Conservation (phyloP, 2,329 filamentous ascomycete species). For the Botryosphaeria dothidea region DNA sequence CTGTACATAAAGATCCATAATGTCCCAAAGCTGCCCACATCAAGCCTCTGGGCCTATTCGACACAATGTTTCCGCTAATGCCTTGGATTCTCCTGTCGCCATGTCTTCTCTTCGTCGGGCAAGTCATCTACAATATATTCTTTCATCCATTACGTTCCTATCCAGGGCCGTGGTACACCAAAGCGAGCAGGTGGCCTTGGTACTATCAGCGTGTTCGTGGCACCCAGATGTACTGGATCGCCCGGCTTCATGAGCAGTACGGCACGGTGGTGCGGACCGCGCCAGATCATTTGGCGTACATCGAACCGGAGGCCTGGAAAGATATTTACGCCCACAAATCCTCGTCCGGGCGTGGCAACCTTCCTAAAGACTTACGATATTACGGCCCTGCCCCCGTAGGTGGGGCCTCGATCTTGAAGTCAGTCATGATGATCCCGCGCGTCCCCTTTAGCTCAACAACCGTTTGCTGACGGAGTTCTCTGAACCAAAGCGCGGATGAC, state of each 20-base stretch:
- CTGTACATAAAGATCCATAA: neutral
- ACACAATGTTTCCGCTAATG: neutral
- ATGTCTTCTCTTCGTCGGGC: neutral
- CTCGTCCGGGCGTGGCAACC: neutral
- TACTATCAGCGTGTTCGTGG: neutral
- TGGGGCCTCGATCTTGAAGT: neutral
- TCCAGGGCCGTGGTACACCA: conserved; percentile 6
- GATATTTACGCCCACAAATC: conserved; percentile 7
- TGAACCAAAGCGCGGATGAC: conserved; percentile 30
- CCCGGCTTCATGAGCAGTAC: neutral
- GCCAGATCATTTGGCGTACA: conserved; percentile 46
- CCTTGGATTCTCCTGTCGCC: neutral
- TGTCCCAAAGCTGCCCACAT: neutral
- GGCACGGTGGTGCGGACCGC: conserved; percentile 41
- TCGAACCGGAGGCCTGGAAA: conserved; percentile 41
- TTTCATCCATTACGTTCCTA: conserved; percentile 10
- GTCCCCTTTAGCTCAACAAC: neutral
- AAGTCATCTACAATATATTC: conserved; percentile 11
- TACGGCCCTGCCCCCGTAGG: neutral
- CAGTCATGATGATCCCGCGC: neutral
- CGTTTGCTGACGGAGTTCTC: neutral
- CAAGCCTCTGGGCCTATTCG: neutral
- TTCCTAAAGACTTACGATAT: neutral
- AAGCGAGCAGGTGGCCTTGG: neutral
- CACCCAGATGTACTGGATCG: neutral